phyloP scores from a whole-genome alignment of 768 basidiomycete species.

The Lyophyllum decastes region DNA sequence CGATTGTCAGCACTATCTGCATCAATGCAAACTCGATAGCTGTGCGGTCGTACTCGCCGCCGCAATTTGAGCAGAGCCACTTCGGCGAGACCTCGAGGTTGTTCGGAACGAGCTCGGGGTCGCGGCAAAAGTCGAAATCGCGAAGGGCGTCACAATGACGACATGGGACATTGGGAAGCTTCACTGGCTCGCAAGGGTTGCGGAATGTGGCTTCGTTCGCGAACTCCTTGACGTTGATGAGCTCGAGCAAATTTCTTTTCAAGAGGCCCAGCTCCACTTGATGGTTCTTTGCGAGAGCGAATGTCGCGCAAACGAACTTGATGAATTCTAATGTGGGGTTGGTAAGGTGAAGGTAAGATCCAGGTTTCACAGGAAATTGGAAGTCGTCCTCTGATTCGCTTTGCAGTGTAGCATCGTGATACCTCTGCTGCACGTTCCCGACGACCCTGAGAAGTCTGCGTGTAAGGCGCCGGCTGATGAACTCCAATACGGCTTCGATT shows the following conservation, averaged over 20 bases:
- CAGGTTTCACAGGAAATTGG: constrained; percentile 84
- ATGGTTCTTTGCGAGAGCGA: constrained; percentile 78
- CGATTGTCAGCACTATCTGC: constrained; percentile 67
- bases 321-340: constrained; percentile 88
- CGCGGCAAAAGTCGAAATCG: constrained; percentile 96
- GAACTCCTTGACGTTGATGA: constrained; percentile 86
- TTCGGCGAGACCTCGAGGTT: constrained; percentile 49
- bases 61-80: constrained; percentile 75
- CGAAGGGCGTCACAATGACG: constrained; percentile 80
- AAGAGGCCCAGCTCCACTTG: constrained; percentile 86
- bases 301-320: constrained; percentile 84
- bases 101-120: constrained; percentile 76
- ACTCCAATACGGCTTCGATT: constrained; percentile 65
- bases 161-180: constrained; percentile 86
- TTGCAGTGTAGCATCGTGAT: constrained; percentile 60
- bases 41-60: constrained; percentile 84
- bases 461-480: constrained; percentile 80
- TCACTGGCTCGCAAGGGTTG: constrained; percentile 90
- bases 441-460: constrained; percentile 76
- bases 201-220: constrained; percentile 82
- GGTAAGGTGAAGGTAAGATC: constrained; percentile 74
- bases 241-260: constrained; percentile 86
- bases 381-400: constrained; percentile 57
- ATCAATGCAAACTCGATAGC: constrained; percentile 88
- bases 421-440: constrained; percentile 58